Conservation (phyloP, 345 rosid genomes). For the Leavenworthia alabamica region DNA sequence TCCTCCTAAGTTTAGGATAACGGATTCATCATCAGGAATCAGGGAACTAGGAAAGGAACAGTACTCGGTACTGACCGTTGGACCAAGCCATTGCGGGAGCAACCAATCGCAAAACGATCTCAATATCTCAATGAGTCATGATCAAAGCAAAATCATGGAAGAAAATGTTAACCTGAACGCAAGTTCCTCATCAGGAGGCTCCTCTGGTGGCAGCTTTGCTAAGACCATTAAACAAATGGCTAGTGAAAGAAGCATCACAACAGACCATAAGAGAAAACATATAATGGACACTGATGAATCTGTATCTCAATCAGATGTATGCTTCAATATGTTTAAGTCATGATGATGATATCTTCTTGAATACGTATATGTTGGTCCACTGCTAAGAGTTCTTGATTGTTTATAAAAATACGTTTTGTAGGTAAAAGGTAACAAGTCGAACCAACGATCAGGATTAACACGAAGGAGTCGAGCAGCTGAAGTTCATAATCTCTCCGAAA, state of each 20-base stretch:
- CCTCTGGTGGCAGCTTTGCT: conserved; percentile 57
- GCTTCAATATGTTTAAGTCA: neutral
- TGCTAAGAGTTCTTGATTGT: neutral
- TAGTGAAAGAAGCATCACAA: conserved; percentile 18
- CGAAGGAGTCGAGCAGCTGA: conserved; percentile 61
- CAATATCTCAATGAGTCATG: conserved; percentile 32
- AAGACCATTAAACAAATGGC: conserved; percentile 39
- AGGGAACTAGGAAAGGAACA: conserved; percentile 35
- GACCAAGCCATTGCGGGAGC: conserved; percentile 55
- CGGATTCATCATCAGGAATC: conserved; percentile 23
- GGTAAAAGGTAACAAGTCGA: conserved; percentile 44
- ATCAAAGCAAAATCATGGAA: conserved; percentile 33
- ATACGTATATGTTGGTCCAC: neutral
- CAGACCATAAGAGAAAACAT: conserved; percentile 52
- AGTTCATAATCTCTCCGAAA: conserved; percentile 71
- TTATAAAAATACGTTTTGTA: conserved; percentile 3
- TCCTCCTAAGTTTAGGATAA: conserved; percentile 41
- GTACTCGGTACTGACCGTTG: conserved; percentile 50
- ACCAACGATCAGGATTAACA: conserved; percentile 37
- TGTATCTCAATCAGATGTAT: conserved; percentile 59
- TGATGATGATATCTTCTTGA: conserved; percentile 4
- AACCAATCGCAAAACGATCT: conserved; percentile 41
- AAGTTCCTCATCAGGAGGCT: conserved; percentile 60
- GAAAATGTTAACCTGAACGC: conserved; percentile 38
- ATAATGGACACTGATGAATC: conserved; percentile 40